Conservation (phyloP, 1,284 basidiomycete species). For the Ustilago esculenta region DNA sequence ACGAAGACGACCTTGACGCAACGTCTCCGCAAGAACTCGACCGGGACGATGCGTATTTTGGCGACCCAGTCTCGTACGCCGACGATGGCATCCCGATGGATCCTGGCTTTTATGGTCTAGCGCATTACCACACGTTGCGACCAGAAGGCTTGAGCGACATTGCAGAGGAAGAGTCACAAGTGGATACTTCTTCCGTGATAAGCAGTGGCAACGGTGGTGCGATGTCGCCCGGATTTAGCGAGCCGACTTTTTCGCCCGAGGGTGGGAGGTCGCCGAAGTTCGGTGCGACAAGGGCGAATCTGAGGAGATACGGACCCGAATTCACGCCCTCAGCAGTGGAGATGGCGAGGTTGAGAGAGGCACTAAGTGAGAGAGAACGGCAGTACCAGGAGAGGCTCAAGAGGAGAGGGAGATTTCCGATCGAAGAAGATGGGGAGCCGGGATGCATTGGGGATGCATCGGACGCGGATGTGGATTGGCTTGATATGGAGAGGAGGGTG, state of each 20-base stretch:
- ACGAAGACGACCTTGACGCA: slow-evolving; percentile 17
- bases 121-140: slow-evolving; percentile 45
- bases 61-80: slow-evolving; percentile 25
- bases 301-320: slow-evolving; percentile 9
- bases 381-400: slow-evolving; percentile 33
- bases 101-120: slow-evolving; percentile 42
- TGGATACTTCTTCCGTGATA: slow-evolving; percentile 37
- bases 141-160: slow-evolving; percentile 58
- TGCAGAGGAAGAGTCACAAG: slow-evolving; percentile 52
- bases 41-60: slow-evolving; percentile 28
- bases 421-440: slow-evolving; percentile 25
- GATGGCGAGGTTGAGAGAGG: slow-evolving; percentile 39
- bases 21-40: slow-evolving; percentile 27
- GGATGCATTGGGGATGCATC: slow-evolving; percentile 17
- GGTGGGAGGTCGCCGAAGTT: slow-evolving; percentile 14
- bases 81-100: slow-evolving; percentile 48
- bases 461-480: slow-evolving; percentile 14
- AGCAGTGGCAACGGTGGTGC: slow-evolving; percentile 30
- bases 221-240: slow-evolving; percentile 16
- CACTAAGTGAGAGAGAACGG: slow-evolving; percentile 40
- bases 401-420: slow-evolving; percentile 17
- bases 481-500: slow-evolving; percentile 2
- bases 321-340: slow-evolving; percentile 35
- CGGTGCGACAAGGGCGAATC: slow-evolving; percentile 11
- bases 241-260: slow-evolving; percentile 15